Conservation (phyloP, 2,329 filamentous ascomycete species). For the Sclerotinia minor region DNA sequence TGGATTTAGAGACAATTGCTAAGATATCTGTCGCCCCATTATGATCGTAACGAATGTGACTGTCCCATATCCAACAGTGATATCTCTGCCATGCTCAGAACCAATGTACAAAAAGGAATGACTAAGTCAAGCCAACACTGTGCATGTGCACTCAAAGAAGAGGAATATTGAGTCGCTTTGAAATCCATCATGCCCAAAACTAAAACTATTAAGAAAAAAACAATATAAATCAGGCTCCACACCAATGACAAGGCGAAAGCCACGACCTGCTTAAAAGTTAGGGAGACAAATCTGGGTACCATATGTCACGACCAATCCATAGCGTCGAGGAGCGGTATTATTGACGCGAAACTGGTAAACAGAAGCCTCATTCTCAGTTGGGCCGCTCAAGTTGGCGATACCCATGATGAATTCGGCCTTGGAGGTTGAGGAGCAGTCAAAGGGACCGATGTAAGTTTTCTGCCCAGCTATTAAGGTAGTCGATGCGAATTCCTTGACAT, state of each 20-base stretch:
- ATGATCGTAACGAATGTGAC: not conserved
- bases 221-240: no score
- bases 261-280: not conserved
- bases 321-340: not conserved
- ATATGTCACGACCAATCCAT: conserved; percentile 7
- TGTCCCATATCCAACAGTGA: not conserved
- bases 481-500: not conserved
- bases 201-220: not conserved
- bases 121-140: no score
- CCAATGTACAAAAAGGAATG: not conserved
- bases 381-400: not conserved
- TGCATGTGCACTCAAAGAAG: not conserved
- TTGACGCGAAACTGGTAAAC: not conserved
- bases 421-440: not conserved
- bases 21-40: no score
- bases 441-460: not conserved
- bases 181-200: not conserved
- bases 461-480: not conserved
- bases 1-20: no score
- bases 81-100: not conserved
- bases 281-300: not conserved
- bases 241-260: not conserved
- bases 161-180: not conserved
- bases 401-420: not conserved
- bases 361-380: not conserved